Percentiles rank a stretch among this genome's conserved stretches.
These are phyloP conservation scores for Lactarius trivialis DNA, from an alignment of 768 basidiomycete species.

Conservation along the genomic window DNA sequence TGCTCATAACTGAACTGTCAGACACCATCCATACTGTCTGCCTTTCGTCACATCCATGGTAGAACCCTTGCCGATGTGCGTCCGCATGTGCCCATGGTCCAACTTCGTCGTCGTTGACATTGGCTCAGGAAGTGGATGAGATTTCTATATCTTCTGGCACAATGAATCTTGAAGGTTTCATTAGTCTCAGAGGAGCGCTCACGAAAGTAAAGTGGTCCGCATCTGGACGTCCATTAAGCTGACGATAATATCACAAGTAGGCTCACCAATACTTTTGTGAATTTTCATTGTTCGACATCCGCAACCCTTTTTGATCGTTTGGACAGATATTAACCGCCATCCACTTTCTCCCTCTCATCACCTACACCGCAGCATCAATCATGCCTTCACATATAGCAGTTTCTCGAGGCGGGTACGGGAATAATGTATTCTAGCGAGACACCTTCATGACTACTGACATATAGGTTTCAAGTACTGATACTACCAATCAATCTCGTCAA, in stretches of 20 bases:
- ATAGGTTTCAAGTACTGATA: slow-evolving; percentile 16
- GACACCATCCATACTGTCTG: slow-evolving; percentile 56
- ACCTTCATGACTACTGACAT: not conserved
- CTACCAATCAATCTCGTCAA: not conserved
- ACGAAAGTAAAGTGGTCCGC: slow-evolving; percentile 51
- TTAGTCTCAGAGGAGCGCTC: slow-evolving; percentile 67
- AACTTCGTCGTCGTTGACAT: slow-evolving; percentile 8
- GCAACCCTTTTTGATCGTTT: slow-evolving; percentile 10
- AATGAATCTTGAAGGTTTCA: slow-evolving; percentile 69
- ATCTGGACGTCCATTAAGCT: slow-evolving; percentile 7
- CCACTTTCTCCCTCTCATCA: slow-evolving; percentile 53
- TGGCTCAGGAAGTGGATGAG: slow-evolving; percentile 58
- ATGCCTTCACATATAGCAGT: slow-evolving; percentile 56
- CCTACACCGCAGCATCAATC: slow-evolving; percentile 63
- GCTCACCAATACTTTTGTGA: slow-evolving; percentile 83
- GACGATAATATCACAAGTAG: slow-evolving; percentile 36
- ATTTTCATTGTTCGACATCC: slow-evolving; percentile 25
- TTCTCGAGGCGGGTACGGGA: slow-evolving; percentile 64
- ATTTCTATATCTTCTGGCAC: slow-evolving; percentile 45
- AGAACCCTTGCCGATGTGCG: slow-evolving; percentile 61
- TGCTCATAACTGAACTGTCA: slow-evolving; percentile 27
- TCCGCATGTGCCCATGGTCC: slow-evolving; percentile 3
- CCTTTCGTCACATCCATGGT: slow-evolving; percentile 74
- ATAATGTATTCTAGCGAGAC: slow-evolving; percentile 18
- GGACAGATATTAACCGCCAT: slow-evolving; percentile 72